These are phyloP conservation scores for Juncus inflexus DNA, from an alignment of 176 grass and related monocot genomes.

Conservation along the genomic window DNA sequence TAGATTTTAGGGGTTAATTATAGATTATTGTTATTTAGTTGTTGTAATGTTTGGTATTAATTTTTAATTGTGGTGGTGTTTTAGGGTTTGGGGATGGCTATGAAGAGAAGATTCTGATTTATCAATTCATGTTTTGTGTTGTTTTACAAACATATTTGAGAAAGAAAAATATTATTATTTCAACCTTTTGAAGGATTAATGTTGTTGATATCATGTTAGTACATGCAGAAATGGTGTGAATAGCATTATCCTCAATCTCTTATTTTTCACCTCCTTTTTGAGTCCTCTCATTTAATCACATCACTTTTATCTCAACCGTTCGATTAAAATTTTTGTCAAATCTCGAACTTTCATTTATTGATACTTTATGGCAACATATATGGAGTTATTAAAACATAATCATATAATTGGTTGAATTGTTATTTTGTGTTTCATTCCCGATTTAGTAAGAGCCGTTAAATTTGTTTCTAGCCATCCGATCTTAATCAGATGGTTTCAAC, in stretches of 20 bases:
- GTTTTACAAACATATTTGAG: slow-evolving; percentile 13
- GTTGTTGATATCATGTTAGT: no score
- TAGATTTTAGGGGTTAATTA: slow-evolving; percentile 3
- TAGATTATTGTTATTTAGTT: slow-evolving; percentile 6
- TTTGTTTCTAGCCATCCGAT: no score
- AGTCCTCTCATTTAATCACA: neutral
- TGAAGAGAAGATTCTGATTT: slow-evolving; percentile 17
- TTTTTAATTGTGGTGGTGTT: neutral
- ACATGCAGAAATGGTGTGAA: no score
- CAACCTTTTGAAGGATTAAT: no score
- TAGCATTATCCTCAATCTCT: neutral
- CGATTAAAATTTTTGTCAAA: no score
- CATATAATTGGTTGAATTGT: no score
- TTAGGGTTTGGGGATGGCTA: slow-evolving; percentile 10
- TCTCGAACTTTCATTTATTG: no score
- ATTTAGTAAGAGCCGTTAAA: no score
- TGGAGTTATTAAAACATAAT: no score
- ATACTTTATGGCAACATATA: no score
- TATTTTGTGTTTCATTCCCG: no score
- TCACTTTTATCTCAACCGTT: neutral
- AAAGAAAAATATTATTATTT: neutral
- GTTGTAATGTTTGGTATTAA: neutral
- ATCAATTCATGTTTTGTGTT: slow-evolving; percentile 12
- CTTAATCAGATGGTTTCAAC: no score
- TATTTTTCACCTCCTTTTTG: neutral